Evolutionary conservation across 2,329 filamentous ascomycete genomes (phyloP).

Genomic region (Aspergillus transmontanensis): DNA sequence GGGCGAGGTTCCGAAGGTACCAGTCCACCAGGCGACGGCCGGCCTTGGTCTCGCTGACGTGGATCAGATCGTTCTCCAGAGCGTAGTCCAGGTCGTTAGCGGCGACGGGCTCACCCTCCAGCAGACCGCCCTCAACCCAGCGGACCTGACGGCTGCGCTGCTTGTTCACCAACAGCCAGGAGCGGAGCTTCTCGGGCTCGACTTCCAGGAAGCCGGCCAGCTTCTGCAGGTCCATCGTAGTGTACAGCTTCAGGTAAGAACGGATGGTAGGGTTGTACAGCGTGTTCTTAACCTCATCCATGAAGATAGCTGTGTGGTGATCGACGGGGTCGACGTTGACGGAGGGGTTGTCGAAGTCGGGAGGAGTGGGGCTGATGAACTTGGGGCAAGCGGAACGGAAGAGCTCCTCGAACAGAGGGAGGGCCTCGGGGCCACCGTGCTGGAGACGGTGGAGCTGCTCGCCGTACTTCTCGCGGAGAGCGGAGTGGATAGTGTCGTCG

Average conservation of each 20-base stretch:
- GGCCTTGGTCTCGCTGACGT: slow-evolving; percentile 98
- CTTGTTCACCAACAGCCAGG: slow-evolving; percentile 96
- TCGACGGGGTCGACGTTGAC: slow-evolving; percentile 96
- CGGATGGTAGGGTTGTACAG: slow-evolving; percentile 97
- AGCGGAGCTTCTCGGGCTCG: slow-evolving; percentile 90
- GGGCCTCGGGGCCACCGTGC: slow-evolving; percentile 89
- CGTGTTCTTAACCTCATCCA: slow-evolving; percentile 99
- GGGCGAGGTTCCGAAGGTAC: slow-evolving; percentile 95
- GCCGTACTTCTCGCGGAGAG: slow-evolving; percentile 97
- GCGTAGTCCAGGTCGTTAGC: slow-evolving; percentile 97
- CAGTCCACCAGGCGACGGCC: slow-evolving; percentile 96
- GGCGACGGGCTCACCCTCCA: slow-evolving; percentile 91
- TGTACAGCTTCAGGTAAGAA: slow-evolving; percentile 98
- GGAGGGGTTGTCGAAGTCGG: slow-evolving; percentile 96
- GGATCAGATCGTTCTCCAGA: slow-evolving; percentile 93
- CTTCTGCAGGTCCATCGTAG: slow-evolving; percentile 98
- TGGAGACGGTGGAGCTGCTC: slow-evolving; percentile 97
- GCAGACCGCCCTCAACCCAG: slow-evolving; percentile 85
- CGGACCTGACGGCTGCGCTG: slow-evolving; percentile 95
- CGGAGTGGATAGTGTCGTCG: slow-evolving; percentile 98
- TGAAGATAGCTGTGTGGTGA: slow-evolving; percentile 96
- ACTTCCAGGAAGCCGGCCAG: slow-evolving; percentile 96
- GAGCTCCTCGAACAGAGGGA: slow-evolving; percentile 96
- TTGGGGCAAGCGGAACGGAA: slow-evolving; percentile 98
- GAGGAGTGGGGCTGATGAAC: slow-evolving; percentile 96